Percentiles rank a stretch among this genome's conserved stretches.
Evolutionary conservation across 2,329 filamentous ascomycete species (phyloP).

Genomic region (Colletotrichum simmondsii): DNA sequence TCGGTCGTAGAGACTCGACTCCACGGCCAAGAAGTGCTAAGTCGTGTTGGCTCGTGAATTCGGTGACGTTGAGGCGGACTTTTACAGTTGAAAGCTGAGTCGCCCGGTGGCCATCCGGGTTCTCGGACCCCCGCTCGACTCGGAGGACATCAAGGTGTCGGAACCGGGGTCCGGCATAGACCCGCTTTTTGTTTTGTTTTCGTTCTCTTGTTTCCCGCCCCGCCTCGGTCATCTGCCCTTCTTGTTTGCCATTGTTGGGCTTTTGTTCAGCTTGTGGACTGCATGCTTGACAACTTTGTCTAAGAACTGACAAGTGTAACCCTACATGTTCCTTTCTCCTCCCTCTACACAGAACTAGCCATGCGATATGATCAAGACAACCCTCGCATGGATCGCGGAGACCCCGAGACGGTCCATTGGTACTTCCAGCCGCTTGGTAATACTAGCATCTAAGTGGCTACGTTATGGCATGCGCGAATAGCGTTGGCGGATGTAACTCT

Average conservation of each 20-base stretch:
- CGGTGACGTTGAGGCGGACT: constrained; percentile 6
- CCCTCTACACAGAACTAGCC: background rate
- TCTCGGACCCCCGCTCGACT: constrained; percentile 22
- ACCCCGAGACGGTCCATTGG: background rate
- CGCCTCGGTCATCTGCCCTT: background rate
- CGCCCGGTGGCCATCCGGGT: constrained; percentile 28
- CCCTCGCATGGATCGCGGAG: background rate
- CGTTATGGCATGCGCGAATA: background rate
- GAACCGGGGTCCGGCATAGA: constrained; percentile 19
- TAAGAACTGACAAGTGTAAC: background rate
- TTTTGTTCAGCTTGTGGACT: background rate
- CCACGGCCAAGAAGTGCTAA: constrained; percentile 34
- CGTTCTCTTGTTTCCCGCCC: background rate
- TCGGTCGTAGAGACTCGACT: background rate
- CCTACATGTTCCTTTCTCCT: background rate
- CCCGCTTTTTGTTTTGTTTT: constrained; percentile 28
- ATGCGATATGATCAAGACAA: no score
- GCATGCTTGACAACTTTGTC: background rate
- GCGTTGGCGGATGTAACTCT: background rate
- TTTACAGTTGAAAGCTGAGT: constrained; percentile 13
- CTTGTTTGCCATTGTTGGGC: background rate
- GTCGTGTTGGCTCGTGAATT: constrained; percentile 13
- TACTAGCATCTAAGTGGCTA: background rate
- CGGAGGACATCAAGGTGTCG: constrained; percentile 25
- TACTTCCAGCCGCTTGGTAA: background rate